Base-by-base conservation (phyloP, 1,284 basidiomycete species). In the Hemileia vastatrix region DNA sequence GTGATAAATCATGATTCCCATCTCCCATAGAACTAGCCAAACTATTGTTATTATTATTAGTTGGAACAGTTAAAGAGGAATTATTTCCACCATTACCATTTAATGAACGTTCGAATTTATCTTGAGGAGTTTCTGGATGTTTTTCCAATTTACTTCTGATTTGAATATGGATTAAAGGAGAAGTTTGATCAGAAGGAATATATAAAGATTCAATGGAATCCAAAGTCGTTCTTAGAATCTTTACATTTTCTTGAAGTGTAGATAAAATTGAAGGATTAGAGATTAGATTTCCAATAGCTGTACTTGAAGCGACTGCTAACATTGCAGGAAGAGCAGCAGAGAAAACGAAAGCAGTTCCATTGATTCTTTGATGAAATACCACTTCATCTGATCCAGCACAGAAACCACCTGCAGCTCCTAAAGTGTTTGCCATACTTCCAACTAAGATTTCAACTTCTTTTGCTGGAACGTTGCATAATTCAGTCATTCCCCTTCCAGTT, bases 161-260 rank as follows among this genome's bases (percentile, higher is more conserved):
- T 73, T 85, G 81, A 68, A 98, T 83, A 76, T 96, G 92, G 69
- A 97, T 87, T 54, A 95, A 81, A 1, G 91, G 88, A 21, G 88
- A 90, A 3, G 84, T 84, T 5, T 85, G 81, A 72, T 94, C 88
- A 2, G 89, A 90, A 1, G 91, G 86, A 65, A 97, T 85, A 47
- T 83, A 81, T 67, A 86, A 83, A 54, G 90, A 87, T 15, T 89
- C 79, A 69, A 85, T 82, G 65, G 78, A 79, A 71, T 90, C 87
- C 18, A 97, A 83, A 58, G 89, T 81, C 1, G 81, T 76, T 27
- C 89, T 88, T 19, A 94, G 83, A 3, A 82, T 80, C 43, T 82
- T 81, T 49, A 89, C 78, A 76, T 97, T 96, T 61, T 90, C 86
- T 67, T 88, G 88, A 0, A 97, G 84, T 2, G 81, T 78, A 31